Evolutionary conservation across 208 protist genomes (phyloP), one percentile per base, ranked within the genome.

Genomic region (Leishmania arabica): DNA sequence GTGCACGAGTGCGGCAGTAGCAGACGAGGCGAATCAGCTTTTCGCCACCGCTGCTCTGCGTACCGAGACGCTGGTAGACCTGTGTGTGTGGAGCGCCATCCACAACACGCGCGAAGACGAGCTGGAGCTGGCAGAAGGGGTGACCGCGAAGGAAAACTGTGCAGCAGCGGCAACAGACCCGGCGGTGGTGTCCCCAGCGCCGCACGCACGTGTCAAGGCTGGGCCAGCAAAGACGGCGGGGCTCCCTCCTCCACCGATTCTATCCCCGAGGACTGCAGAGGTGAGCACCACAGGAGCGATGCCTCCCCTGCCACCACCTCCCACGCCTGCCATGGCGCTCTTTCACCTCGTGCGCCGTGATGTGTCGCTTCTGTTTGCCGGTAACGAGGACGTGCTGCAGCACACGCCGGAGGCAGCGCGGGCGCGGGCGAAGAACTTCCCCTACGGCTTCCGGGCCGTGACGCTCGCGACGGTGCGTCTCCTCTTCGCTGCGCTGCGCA

Each of bases 401-500:
- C 68, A 82, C 64, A 86, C 77, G 7, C 82, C 82, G 21, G 82
- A 77, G 82, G 82, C 82, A 40, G 82, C 71, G 11, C 58, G 73
- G 45, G 70, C 53, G 45, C 82, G 82, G 0, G 82, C 82, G 27
- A 86, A 81, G 73, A 86, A 79, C 54, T 86, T 86, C 24, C 79
- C 82, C 4, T 70, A 86, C 3, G 87, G 82, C 70, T 84, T 88
- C 60, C 79, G 82, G 8, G 71, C 78, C 37, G 66, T 86, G 64
- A 91, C 87, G 17, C 81, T 89, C 40, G 75, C 74, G 47, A 68
- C 81, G 34, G 79, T 87, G 53, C 58, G 27, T 2, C 72, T 86
- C 17, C 64, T 95, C 3, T 92, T 91, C 70, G 51, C 51, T 24
- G 82, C 90, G 24, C 84, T 95, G 82, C 64, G 81, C 72, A 76